Conservation (phyloP, 768 basidiomycete species). For the Xanthoconium purpureum region DNA sequence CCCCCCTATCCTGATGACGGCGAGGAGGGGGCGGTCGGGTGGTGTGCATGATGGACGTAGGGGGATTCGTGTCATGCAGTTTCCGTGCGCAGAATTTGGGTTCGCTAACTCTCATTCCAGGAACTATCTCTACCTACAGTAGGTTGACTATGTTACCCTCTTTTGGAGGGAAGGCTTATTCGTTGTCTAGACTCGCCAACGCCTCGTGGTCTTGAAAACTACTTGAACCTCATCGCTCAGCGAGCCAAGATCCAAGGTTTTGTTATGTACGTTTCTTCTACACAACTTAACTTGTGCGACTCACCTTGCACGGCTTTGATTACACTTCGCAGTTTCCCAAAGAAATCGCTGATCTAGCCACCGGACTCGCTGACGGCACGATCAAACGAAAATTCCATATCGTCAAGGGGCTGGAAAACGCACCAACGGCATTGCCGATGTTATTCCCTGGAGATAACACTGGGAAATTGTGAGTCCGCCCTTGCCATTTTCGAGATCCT, state of each 20-base stretch:
- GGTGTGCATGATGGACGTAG: not conserved
- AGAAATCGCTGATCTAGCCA: slow-evolving; percentile 55
- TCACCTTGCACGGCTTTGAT: slow-evolving; percentile 55
- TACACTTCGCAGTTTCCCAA: slow-evolving; percentile 58
- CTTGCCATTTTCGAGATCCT: not conserved
- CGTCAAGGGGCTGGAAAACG: slow-evolving; percentile 70
- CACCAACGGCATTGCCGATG: slow-evolving; percentile 65
- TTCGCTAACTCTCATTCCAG: slow-evolving; percentile 34
- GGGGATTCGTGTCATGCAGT: too few species aligned
- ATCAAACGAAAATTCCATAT: slow-evolving; percentile 80
- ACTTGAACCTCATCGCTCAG: slow-evolving; percentile 67
- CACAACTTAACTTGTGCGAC: not conserved
- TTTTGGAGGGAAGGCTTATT: not conserved
- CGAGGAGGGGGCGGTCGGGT: not conserved
- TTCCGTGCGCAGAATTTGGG: not conserved
- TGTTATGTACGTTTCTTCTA: slow-evolving; percentile 54
- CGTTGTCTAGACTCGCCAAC: slow-evolving; percentile 46
- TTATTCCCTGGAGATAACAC: slow-evolving; percentile 76
- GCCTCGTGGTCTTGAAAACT: slow-evolving; percentile 66
- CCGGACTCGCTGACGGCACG: slow-evolving; percentile 62
- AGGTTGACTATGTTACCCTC: slow-evolving; percentile 24
- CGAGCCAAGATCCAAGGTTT: slow-evolving; percentile 84
- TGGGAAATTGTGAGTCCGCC: slow-evolving; percentile 68
- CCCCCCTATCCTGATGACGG: slow-evolving; percentile 1
- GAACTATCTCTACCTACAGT: slow-evolving; percentile 87